phyloP scores from a whole-genome alignment of 257 asterid species.

The Primulina eburnea region DNA sequence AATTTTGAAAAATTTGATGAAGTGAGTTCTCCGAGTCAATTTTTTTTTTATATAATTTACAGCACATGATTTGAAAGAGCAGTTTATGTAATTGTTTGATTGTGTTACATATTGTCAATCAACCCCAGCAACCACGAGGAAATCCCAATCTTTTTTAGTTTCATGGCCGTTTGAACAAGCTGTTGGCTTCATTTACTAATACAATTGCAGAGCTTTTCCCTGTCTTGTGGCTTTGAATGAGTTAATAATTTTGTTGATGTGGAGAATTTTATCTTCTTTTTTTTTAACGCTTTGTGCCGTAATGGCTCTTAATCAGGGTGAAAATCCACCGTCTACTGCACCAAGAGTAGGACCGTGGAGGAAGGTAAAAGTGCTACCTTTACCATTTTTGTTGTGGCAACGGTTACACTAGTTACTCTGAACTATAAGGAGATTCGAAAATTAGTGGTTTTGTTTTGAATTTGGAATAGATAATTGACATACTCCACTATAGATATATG shows the following conservation, averaged over 20 bases:
- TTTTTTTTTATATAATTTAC: too few species aligned
- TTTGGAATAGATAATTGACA: not conserved
- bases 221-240: not conserved
- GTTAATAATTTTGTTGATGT: not conserved
- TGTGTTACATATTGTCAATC: not conserved
- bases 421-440: not conserved
- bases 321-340: conserved; percentile 52
- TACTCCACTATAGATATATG: too few species aligned
- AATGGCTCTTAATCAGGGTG: conserved; percentile 46
- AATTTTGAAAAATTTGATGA: conserved; percentile 90
- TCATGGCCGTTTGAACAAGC: not conserved
- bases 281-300: conserved; percentile 10
- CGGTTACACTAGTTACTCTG: not conserved
- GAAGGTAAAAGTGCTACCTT: conserved; percentile 50
- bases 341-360: conserved; percentile 99
- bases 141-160: not conserved
- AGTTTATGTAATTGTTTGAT: not conserved
- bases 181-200: not conserved
- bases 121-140: not conserved
- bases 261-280: conserved; percentile 1
- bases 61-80: not conserved
- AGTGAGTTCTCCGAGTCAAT: conserved; percentile 39
- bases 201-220: not conserved
- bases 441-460: not conserved
- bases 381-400: conserved; percentile 1